These are phyloP conservation scores for Chaetomium strumarium DNA, from an alignment of 2,329 filamentous ascomycete genomes.

Conservation along the genomic window DNA sequence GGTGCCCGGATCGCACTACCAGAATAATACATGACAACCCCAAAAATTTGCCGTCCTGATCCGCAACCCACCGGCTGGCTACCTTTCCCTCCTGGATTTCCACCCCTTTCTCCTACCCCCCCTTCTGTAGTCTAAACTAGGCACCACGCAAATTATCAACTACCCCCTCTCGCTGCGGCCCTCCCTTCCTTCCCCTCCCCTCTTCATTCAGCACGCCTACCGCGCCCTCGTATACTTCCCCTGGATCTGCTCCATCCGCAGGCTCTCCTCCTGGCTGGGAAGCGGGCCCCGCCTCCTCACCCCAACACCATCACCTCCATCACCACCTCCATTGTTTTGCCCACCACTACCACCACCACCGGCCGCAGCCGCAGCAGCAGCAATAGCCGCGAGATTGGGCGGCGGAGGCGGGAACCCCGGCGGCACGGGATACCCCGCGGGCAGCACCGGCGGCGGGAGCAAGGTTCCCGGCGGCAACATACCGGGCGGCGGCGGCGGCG, in stretches of 20 bases:
- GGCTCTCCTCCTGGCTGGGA: constrained; percentile 77
- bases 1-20: too few species aligned
- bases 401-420: constrained; percentile 33
- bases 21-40: too few species aligned
- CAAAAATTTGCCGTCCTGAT: too few species aligned
- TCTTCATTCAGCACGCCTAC: constrained; percentile 27
- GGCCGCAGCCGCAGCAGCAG: not conserved
- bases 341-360: constrained; percentile 13
- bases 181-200: not conserved
- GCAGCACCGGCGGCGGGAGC: constrained; percentile 41
- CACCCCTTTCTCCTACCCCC: not conserved
- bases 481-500: constrained; percentile 45
- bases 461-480: constrained; percentile 43
- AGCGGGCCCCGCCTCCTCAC: constrained; percentile 60
- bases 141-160: too few species aligned
- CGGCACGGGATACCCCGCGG: constrained; percentile 36
- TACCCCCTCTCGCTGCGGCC: too few species aligned
- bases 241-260: constrained; percentile 67
- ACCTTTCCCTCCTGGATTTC: not conserved
- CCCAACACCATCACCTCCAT: constrained; percentile 25
- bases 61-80: not conserved
- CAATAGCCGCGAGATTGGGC: constrained; percentile 15
- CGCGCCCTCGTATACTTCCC: constrained; percentile 54
- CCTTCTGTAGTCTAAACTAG: not conserved
- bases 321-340: not conserved